These are phyloP conservation scores for Blepharisma undulans DNA, from an alignment of 169 alveolate species.

Conservation along the genomic window DNA sequence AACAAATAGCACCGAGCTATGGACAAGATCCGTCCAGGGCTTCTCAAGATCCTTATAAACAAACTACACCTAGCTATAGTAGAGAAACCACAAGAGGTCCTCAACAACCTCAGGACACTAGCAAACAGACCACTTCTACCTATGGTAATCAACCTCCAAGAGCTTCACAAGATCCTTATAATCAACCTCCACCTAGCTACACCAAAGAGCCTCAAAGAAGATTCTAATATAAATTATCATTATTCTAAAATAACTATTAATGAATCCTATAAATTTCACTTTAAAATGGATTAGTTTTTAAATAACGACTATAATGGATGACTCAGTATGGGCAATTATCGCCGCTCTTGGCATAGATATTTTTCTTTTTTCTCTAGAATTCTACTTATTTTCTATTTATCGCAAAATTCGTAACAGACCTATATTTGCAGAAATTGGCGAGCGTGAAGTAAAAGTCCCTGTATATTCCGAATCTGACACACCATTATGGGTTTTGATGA, in stretches of 20 bases:
- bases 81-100: background rate
- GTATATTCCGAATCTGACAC: conserved; percentile 39
- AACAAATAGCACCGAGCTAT: too few species aligned
- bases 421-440: background rate
- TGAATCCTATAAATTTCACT: background rate
- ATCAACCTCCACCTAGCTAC: too few species aligned
- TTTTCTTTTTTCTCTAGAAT: conserved; percentile 8
- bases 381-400: background rate
- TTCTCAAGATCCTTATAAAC: background rate
- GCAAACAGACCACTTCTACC: background rate
- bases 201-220: background rate
- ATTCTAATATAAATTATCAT: too few species aligned
- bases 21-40: background rate
- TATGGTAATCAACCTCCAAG: background rate
- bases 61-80: background rate
- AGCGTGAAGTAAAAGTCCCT: conserved; percentile 2
- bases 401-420: conserved; percentile 22
- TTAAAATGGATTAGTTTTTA: background rate
- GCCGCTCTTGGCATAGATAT: background rate
- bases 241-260: background rate
- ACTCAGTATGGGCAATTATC: conserved; percentile 25
- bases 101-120: background rate
- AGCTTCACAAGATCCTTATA: too few species aligned
- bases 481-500: conserved; percentile 7
- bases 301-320: conserved; percentile 17